Evolutionary conservation across 148 eudicot genomes (phyloP).

Genomic region (Persicaria maculosa): DNA sequence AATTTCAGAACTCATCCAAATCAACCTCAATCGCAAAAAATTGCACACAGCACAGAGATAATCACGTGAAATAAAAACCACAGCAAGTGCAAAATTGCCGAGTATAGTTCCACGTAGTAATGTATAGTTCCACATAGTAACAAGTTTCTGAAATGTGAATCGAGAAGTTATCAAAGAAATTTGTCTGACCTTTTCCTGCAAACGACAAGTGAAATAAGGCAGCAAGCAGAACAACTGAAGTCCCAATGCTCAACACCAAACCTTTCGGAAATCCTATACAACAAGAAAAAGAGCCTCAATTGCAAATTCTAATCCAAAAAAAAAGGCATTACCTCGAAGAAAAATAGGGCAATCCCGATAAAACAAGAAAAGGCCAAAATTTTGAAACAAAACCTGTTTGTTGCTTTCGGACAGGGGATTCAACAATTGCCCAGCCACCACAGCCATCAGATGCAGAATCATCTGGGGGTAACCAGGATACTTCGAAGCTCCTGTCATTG

Average conservation of each 20-base stretch:
- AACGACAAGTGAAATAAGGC: slow-evolving; percentile 35
- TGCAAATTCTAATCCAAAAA: neutral
- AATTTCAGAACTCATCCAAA: neutral
- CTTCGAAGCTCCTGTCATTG: slow-evolving; percentile 17
- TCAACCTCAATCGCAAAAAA: neutral
- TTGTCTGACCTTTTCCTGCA: slow-evolving; percentile 37
- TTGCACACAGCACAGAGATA: neutral
- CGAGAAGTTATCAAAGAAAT: neutral
- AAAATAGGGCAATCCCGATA: neutral
- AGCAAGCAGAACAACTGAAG: slow-evolving; percentile 46
- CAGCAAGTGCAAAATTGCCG: neutral
- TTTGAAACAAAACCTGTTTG: slow-evolving; percentile 28
- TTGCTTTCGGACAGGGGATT: slow-evolving; percentile 23
- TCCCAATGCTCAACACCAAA: slow-evolving; percentile 52
- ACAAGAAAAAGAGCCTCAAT: slow-evolving; percentile 5
- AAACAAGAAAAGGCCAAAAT: neutral
- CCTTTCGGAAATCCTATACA: slow-evolving; percentile 40
- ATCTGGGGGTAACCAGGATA: slow-evolving; percentile 43
- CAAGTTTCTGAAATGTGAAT: neutral
- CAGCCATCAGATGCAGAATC: slow-evolving; percentile 27
- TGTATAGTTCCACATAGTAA: neutral
- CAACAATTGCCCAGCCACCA: slow-evolving; percentile 62
- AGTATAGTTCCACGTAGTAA: neutral
- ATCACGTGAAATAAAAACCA: neutral
- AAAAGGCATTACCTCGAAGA: neutral